phyloP scores from a whole-genome alignment of 148 eudicot species.

The Gaultheria prostrata region DNA sequence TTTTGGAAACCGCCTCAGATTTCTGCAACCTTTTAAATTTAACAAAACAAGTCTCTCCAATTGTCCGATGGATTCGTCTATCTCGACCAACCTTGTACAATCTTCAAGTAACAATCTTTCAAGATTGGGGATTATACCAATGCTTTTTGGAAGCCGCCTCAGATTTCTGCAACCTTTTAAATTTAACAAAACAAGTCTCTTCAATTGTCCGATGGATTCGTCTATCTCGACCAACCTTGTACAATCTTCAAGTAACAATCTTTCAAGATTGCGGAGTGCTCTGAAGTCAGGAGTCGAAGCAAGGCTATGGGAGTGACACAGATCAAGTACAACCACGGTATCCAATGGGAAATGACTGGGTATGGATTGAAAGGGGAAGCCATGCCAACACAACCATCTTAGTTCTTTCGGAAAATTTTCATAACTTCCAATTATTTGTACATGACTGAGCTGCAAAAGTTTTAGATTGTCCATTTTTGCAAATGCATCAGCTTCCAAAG shows the following conservation, averaged over 20 bases:
- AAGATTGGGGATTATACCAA: background rate
- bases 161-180: background rate
- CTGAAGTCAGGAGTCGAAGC: background rate
- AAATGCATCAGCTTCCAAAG: background rate
- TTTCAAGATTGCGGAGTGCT: background rate
- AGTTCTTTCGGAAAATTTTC: background rate
- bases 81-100: no score
- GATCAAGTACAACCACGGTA: background rate
- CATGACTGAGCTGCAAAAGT: background rate
- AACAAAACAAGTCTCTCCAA: no score
- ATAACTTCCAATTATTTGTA: background rate
- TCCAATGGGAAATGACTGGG: background rate
- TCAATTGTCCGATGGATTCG: background rate
- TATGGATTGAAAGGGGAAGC: slow-evolving; percentile 7
- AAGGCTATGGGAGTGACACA: slow-evolving; percentile 5
- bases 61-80: no score
- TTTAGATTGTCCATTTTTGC: background rate
- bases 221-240: background rate
- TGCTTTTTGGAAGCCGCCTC: background rate
- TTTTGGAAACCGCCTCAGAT: no score
- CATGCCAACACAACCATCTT: slow-evolving; percentile 5
- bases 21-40: no score
- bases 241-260: background rate
- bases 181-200: background rate
- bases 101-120: no score